Base-by-base conservation (phyloP, 2,329 filamentous ascomycete species). In the Penicillium sp. region DNA sequence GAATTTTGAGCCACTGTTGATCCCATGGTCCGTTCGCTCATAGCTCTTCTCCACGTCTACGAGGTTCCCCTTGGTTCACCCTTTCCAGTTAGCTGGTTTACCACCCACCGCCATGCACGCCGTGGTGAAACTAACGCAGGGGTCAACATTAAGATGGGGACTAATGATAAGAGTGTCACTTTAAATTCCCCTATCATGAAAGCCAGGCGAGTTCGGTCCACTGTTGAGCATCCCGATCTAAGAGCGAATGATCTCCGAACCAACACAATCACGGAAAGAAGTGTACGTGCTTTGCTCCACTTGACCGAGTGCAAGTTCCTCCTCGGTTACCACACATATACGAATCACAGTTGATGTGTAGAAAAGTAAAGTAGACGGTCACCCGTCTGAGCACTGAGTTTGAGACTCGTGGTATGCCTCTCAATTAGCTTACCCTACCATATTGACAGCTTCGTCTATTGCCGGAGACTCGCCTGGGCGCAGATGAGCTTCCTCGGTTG, bases 101-200 rank as follows among this genome's bases (percentile, higher is more conserved):
- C 48, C 11, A 22, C 22, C 16, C n/a, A n/a, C 30, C 30, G 48
- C 30, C 30, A 35, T 51, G 48, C 48, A 35, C 28, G 28, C 48
- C n/a, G 48, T 22, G 28, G 16, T 30, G 45, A 51, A 33, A 35
- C 48, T 51, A 51, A 33, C 26, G 48, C 48, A 51, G 48, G 48
- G 48, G 28, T 35, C 30, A 22, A 3, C 19, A 22, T 22, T 22
- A 22, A 22, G 19, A 33, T 8, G 7, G 30, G 30, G 30, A 33
- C 30, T 11, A 30, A 33, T 14, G 19, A 16, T 25, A 14, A 14
- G 28, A 4, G 19, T 45, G 56, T 62, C 37, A 42, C 53, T 28
- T 33, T 19, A 40, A 37, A 59, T 63, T 49, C 48, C 42, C 60
- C 60, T 65, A 60, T 58, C 52, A 57, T 16, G 45, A 30, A n/a